Base-by-base conservation (phyloP, 495 filamentous ascomycete species). In the Penicillium verhagenii region DNA sequence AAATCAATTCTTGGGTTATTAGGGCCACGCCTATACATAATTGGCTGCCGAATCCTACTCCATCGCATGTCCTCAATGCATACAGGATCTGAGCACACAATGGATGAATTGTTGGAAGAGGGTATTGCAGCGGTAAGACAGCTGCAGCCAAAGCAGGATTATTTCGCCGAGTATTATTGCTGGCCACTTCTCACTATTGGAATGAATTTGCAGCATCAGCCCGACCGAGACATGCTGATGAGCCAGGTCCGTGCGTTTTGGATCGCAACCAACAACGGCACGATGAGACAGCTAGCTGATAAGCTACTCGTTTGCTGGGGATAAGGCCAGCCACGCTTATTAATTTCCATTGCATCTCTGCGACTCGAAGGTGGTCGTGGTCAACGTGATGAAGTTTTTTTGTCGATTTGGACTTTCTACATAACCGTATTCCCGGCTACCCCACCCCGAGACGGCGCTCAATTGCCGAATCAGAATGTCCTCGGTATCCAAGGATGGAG, bases 161-260 rank as follows among this genome's bases (percentile, higher is more conserved):
- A 67, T 25, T 67, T 53, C 40, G 64, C 64, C 5, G 60, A 67
- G 24, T 67, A 67, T 47, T 67, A 67, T 26, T 60, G 64, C 38
- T 67, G 64, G 64, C 64, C 64, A 23, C 43, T 67, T 9, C 39
- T 59, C 1, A 49, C 53, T 0, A 24, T 66, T 21, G 60, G 59
- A 18, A 53, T 51, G 23, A 39, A 39, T 29, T 21, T 56, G 4
- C 18, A 40, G 6, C 13, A 35, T n/a, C 2, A 24, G 6, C 4
- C n/a, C 7, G 59, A 62, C 6, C 59, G 52, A 6, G 28, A 57
- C 4, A 47, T 48, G 38, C 60, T 66, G 1, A 33, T 63, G 20
- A 39, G 26, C n/a, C 57, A 63, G 38, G 53, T 58, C 3, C 10
- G 19, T 16, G 57, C 56, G 4, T 66, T 66, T 45, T 56, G 49